These are phyloP conservation scores for Aspergillus felis DNA, from an alignment of 2,329 filamentous ascomycete species.

Conservation along the genomic window DNA sequence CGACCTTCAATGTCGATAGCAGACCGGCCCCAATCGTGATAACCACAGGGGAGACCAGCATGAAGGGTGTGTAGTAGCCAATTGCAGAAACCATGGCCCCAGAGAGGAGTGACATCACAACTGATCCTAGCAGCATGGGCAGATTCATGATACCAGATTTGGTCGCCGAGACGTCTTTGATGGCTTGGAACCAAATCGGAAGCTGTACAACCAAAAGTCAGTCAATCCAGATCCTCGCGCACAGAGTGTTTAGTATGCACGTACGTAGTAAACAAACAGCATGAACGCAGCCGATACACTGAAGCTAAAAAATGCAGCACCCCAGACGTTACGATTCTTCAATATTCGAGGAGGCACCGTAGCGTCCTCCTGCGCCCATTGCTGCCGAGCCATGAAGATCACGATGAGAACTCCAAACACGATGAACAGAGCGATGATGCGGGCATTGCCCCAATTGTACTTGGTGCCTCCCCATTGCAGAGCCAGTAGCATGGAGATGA, in stretches of 20 bases:
- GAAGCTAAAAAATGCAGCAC: conserved; percentile 39
- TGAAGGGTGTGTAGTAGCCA: conserved; percentile 41
- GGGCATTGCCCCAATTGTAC: conserved; percentile 43
- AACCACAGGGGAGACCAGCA: conserved; percentile 30
- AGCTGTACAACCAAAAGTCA: conserved; percentile 22
- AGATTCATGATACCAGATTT: conserved; percentile 39
- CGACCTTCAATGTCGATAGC: conserved; percentile 31
- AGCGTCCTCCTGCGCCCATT: conserved; percentile 38
- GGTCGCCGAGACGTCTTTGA: conserved; percentile 32
- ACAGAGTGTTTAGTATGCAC: conserved; percentile 2
- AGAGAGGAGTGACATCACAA: conserved; percentile 28
- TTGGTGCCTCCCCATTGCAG: conserved; percentile 37
- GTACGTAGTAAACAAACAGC: conserved; percentile 43
- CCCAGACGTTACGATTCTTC: conserved; percentile 42
- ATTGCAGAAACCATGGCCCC: conserved; percentile 28
- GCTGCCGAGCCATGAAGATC: conserved; percentile 37
- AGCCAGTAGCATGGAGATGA: conserved; percentile 5
- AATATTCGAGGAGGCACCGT: conserved; percentile 45
- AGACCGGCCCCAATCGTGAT: conserved; percentile 34
- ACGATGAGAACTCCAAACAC: conserved; percentile 49
- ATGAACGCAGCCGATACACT: conserved; percentile 43
- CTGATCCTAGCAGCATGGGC: conserved; percentile 30
- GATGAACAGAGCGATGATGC: conserved; percentile 48
- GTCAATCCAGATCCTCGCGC: too few relatives aligned
- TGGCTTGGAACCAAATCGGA: conserved; percentile 43